Conservation (phyloP, 208 protist genomes). For the Acanthamoeba culbertsoni region DNA sequence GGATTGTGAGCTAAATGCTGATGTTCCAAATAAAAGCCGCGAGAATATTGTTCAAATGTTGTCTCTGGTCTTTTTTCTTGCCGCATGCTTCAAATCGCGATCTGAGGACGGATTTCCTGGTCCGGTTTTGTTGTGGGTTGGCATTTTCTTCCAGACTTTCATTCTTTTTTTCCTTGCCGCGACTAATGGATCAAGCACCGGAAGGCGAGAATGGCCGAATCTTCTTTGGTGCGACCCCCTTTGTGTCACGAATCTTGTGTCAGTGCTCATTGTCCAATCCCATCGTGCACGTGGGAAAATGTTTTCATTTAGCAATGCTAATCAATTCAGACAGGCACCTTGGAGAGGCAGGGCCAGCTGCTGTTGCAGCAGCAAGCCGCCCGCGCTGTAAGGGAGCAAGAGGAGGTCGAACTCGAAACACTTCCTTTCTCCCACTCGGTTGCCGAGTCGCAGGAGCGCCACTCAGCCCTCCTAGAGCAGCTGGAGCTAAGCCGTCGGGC, state of each 20-base stretch:
- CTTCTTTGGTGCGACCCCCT: not conserved
- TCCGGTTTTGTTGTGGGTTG: too few species aligned
- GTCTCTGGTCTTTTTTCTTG: too few species aligned
- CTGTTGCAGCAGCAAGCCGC: not conserved
- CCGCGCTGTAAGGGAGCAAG: not conserved
- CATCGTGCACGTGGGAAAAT: too few species aligned
- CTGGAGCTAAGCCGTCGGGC: constrained; percentile 60
- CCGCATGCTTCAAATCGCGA: too few species aligned
- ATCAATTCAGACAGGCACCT: not conserved
- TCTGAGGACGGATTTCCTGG: too few species aligned
- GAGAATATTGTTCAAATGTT: too few species aligned
- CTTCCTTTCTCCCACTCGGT: not conserved
- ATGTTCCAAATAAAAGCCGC: too few species aligned
- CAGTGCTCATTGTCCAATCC: not conserved
- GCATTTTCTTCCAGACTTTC: too few species aligned
- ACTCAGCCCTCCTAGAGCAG: constrained; percentile 22
- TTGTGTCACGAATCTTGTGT: not conserved
- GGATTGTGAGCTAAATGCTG: too few species aligned
- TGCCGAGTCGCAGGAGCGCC: not conserved
- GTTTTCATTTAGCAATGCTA: not conserved
- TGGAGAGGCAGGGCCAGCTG: constrained; percentile 2
- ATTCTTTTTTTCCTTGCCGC: too few species aligned
- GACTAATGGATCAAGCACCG: too few species aligned
- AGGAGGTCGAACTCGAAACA: not conserved
- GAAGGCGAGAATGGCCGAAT: not conserved